Evolutionary conservation across 306 rosid genomes (phyloP).

Genomic region (Vicia sativa): DNA sequence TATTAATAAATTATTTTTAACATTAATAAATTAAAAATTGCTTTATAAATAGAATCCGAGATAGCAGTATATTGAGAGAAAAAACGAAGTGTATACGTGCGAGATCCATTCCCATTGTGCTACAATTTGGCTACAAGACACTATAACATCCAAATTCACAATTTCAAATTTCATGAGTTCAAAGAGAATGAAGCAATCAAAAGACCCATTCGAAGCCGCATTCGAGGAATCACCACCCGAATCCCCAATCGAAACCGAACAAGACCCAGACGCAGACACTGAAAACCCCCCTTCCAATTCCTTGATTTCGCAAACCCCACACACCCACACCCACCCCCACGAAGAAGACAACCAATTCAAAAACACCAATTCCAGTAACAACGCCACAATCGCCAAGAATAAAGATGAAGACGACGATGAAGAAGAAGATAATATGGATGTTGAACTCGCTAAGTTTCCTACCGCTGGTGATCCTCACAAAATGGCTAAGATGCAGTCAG

Average conservation of each 20-base stretch:
- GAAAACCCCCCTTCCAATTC: slow-evolving; percentile 43
- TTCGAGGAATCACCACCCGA: slow-evolving; percentile 82
- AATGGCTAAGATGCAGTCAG: slow-evolving; percentile 92
- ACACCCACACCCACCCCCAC: background rate
- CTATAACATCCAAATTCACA: no score
- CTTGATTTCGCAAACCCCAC: background rate
- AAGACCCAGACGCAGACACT: slow-evolving; percentile 2
- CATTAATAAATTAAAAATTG: no score
- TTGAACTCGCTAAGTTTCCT: slow-evolving; percentile 81
- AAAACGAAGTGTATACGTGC: no score
- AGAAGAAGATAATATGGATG: slow-evolving; percentile 90
- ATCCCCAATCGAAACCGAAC: slow-evolving; percentile 43
- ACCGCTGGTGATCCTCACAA: slow-evolving; percentile 75
- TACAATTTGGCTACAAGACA: no score
- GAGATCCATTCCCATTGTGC: no score
- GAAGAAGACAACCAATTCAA: background rate
- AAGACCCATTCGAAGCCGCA: slow-evolving; percentile 98
- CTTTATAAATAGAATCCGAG: no score
- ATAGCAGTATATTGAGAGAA: no score
- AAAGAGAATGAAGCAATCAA: slow-evolving; percentile 69
- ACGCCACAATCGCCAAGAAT: background rate
- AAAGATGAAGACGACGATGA: slow-evolving; percentile 83
- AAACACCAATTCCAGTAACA: background rate
- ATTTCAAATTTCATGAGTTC: background rate
- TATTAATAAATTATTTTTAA: no score